Evolutionary conservation across 148 eudicot species (phyloP).

Genomic region (Hydrangea macrophylla): DNA sequence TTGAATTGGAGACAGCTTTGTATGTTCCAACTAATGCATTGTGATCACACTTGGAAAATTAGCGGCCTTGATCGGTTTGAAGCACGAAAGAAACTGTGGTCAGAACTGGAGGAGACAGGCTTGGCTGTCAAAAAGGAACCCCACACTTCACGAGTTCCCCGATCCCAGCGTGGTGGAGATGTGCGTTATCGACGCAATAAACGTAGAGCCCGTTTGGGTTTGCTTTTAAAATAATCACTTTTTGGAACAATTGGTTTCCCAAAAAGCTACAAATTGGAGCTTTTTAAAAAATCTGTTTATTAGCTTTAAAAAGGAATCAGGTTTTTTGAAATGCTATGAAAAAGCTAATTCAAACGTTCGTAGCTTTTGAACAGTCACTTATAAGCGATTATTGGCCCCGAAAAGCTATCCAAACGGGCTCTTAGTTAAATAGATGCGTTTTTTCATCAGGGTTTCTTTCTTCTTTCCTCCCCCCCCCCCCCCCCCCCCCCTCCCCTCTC

Average conservation of each 20-base stretch:
- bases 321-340: no score
- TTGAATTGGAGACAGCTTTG: not conserved
- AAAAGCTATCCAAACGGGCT: no score
- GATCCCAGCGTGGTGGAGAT: slow-evolving; percentile 98
- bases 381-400: no score
- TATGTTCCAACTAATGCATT: slow-evolving; percentile 9
- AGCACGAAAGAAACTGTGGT: slow-evolving; percentile 85
- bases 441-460: slow-evolving; percentile 3
- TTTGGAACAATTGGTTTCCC: no score
- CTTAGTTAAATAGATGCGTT: slow-evolving; percentile 2
- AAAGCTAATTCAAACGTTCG: no score
- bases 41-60: slow-evolving; percentile 11
- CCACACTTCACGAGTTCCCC: slow-evolving; percentile 79
- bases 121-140: slow-evolving; percentile 88
- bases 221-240: no score
- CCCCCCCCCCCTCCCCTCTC: no score
- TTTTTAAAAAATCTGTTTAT: no score
- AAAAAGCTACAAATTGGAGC: no score
- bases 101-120: slow-evolving; percentile 78
- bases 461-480: slow-evolving; percentile 8
- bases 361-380: no score
- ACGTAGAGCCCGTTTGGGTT: no score
- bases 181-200: slow-evolving; percentile 36
- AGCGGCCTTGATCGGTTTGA: slow-evolving; percentile 99
- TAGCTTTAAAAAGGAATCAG: no score